These are phyloP conservation scores for Lepidium didymum DNA, from an alignment of 345 rosid genomes.

Conservation along the genomic window DNA sequence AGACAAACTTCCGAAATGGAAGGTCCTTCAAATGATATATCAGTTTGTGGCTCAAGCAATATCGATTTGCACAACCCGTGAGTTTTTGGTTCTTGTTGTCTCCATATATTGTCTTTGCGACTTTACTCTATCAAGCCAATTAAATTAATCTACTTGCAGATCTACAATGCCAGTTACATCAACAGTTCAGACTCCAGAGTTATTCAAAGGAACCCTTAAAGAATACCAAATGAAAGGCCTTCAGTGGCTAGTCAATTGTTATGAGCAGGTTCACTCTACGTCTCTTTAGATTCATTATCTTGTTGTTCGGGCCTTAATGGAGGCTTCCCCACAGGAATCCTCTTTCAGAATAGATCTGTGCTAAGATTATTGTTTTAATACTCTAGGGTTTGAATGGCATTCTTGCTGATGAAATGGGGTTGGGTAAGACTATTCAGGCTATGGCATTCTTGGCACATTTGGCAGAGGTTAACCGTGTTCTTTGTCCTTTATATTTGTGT, in stretches of 20 bases:
- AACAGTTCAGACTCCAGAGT: slow-evolving; percentile 91
- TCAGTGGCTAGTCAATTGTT: slow-evolving; percentile 99
- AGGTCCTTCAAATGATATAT: slow-evolving; percentile 41
- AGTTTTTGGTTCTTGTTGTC: slow-evolving; percentile 30
- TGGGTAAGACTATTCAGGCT: slow-evolving; percentile 99
- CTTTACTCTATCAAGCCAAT: neutral
- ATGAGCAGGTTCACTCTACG: slow-evolving; percentile 71
- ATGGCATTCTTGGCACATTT: slow-evolving; percentile 99
- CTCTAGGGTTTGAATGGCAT: slow-evolving; percentile 97
- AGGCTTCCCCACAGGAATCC: neutral
- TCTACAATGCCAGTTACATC: slow-evolving; percentile 98
- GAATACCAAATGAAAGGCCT: slow-evolving; percentile 99
- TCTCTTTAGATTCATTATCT: neutral
- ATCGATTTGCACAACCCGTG: slow-evolving; percentile 97
- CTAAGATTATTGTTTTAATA: slow-evolving; percentile 12
- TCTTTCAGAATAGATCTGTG: slow-evolving; percentile 3
- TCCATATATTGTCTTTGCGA: neutral
- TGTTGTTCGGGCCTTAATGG: neutral
- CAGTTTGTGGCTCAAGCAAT: slow-evolving; percentile 77
- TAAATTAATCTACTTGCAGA: slow-evolving; percentile 40
- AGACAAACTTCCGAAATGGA: slow-evolving; percentile 64
- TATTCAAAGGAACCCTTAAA: slow-evolving; percentile 92
- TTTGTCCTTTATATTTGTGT: neutral
- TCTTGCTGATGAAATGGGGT: slow-evolving; percentile 99
- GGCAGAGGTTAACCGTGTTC: slow-evolving; percentile 71